Base-by-base conservation (phyloP, 352 stramenopile genomes). In the Phytophthora cactorum region DNA sequence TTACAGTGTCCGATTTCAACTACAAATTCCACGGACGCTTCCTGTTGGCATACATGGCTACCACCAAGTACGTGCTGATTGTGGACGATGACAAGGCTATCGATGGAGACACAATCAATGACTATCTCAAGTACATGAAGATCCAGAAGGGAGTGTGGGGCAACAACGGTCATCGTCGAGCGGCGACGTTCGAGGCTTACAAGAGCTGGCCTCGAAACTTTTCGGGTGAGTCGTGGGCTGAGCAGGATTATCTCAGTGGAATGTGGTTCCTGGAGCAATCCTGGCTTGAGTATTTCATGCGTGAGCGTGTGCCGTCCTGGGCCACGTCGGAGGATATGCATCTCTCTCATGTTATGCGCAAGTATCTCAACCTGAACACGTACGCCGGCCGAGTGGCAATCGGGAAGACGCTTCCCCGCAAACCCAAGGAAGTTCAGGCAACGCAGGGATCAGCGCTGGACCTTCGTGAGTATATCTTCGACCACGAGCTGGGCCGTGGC, bases 251-350 rank as follows among this genome's bases (percentile, higher is more conserved):
- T 47, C 71, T 88, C 31, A 81, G 81, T 52, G 81, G 81, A 5
- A 89, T 89, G 81, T 89, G 81, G 81, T 88, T 88, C 44, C 36
- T 89, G 4, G 66, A 89, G 53, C 78, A 89, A 45, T 77, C 68
- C 6, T 89, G 79, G 81, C 77, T 89, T 28, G 81, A 89, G 56
- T 86, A 86, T 52, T 89, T 89, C 54, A 71, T 78, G 36, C 86
- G 86, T 34, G 81, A 90, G 52, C 77, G 77, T 4, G 59, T 66
- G 15, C 79, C 81, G 22, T 79, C 73, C 10, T 88, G 79, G 77
- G 63, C 64, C n/a, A 88, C 79, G 2, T 72, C 79, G 1, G 79
- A 90, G 25, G 77, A 90, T 45, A 90, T 88, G 79, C 81, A 90
- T 31, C 57, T 88, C 11, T 88, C 77, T 9, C 79, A 90, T 22